Percentiles rank a stretch among this genome's conserved stretches.
Evolutionary conservation across 176 grass and related monocot species (phyloP).

Genomic region (Carex parvula): DNA sequence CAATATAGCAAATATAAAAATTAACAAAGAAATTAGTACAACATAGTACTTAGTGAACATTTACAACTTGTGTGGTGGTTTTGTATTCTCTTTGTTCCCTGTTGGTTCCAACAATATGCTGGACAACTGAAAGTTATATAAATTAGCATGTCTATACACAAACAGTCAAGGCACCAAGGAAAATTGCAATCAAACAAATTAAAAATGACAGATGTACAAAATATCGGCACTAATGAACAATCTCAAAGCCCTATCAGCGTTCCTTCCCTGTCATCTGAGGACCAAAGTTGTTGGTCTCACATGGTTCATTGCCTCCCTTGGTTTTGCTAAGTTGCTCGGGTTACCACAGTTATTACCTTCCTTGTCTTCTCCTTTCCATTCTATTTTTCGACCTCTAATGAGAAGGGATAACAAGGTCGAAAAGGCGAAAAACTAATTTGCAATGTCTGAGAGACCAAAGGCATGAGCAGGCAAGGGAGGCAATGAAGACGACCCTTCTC

Average conservation of each 20-base stretch:
- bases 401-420: background rate
- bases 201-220: background rate
- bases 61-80: background rate
- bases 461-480: background rate
- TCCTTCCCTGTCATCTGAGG: background rate
- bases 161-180: background rate
- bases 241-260: background rate
- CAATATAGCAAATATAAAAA: background rate
- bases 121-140: background rate
- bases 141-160: background rate
- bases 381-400: background rate
- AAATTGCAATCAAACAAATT: slow-evolving; percentile 4
- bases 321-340: background rate
- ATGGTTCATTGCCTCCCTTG: background rate
- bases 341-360: background rate
- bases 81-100: no score
- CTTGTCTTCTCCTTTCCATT: background rate
- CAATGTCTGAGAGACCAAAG: background rate
- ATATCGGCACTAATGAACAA: background rate
- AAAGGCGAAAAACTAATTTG: background rate
- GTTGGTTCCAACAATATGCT: background rate
- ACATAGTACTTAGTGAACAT: background rate
- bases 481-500: background rate
- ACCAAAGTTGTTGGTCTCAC: background rate
- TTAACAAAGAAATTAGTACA: background rate